Base-by-base conservation (phyloP, 1,284 basidiomycete species). In the Cryptococcus sp. region DNA sequence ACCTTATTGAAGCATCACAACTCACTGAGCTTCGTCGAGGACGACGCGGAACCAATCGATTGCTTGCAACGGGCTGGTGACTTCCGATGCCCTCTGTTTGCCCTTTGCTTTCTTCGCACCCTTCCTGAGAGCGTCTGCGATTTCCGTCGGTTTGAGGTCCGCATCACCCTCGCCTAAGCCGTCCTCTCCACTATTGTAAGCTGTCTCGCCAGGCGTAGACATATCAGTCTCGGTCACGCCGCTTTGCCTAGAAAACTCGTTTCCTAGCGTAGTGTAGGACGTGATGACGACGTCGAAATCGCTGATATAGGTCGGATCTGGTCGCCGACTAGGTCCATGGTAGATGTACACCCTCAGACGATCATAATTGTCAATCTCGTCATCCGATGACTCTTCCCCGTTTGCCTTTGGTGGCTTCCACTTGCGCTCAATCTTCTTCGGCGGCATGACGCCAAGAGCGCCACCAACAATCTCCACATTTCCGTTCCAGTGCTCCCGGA, bases 21-120 rank as follows among this genome's bases (percentile, higher is more conserved):
- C 91, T 81, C 78, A 95, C 93, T 98, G 94, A 38, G 96, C 96
- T 80, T 99, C 96, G 75, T 99, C 96, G 11, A 99, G 85, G 11
- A 99, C 94, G 25, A 99, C 88, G 58, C 96, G 84, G 80, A 97
- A 99, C 96, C 96, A 99, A 71, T 96, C 87, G 39, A 99, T 87
- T 67, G 89, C 89, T 79, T 99, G 96, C 62, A 99, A 78, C n/a
- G 95, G 86, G 73, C 92, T 95, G 2, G 86, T 83, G 43, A 83
- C 82, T 73, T 92, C 92, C 6, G 58, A 54, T 49, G 77, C 77
- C 45, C 79, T 80, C 56, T 80, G 82, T 41, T 79, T 76, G 25
- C 80, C 80, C 64, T 72, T 73, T 35, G 8, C 30, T 35, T 35
- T 35, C 47, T 85, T 84, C 74, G 72, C 74, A 50, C 87, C 88